Percentiles rank a stretch among this genome's conserved stretches.
Evolutionary conservation across 2,329 filamentous ascomycete genomes (phyloP).

Genomic region (Nannizzia gypsea): DNA sequence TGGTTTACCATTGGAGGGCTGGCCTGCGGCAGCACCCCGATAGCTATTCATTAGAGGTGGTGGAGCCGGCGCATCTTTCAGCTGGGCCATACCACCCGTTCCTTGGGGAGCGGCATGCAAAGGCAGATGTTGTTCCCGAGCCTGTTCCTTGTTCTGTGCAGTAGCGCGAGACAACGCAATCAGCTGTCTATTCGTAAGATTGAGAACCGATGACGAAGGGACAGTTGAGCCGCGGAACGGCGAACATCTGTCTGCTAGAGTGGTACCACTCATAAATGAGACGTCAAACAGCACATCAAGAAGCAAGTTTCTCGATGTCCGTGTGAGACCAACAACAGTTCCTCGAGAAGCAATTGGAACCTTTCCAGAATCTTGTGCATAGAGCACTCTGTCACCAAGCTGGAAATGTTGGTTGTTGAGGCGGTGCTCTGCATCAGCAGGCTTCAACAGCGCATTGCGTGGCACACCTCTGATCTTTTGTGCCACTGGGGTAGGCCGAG

Average conservation of each 20-base stretch:
- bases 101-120: conserved; percentile 42
- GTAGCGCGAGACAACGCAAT: conserved; percentile 44
- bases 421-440: conserved; percentile 88
- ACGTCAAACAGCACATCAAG: conserved; percentile 89
- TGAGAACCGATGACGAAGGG: conserved; percentile 74
- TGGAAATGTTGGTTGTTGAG: conserved; percentile 71
- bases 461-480: conserved; percentile 72
- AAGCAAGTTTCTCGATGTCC: conserved; percentile 68
- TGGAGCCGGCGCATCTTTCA: conserved; percentile 41
- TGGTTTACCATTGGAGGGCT: conserved; percentile 27
- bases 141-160: conserved; percentile 18
- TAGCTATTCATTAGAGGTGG: conserved; percentile 48
- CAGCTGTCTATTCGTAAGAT: conserved; percentile 71
- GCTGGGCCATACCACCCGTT: conserved; percentile 49
- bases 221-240: conserved; percentile 92
- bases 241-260: conserved; percentile 76
- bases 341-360: conserved; percentile 86
- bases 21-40: conserved; percentile 44
- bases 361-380: conserved; percentile 83
- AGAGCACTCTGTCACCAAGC: conserved; percentile 84
- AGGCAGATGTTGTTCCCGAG: conserved; percentile 44
- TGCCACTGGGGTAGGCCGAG: conserved; percentile 43
- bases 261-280: conserved; percentile 95
- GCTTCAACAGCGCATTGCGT: conserved; percentile 76
- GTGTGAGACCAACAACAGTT: conserved; percentile 88